Evolutionary conservation across 2,329 filamentous ascomycete genomes (phyloP), one percentile per base, ranked within the genome.

Genomic region (Neopestalotiopsis sp.): DNA sequence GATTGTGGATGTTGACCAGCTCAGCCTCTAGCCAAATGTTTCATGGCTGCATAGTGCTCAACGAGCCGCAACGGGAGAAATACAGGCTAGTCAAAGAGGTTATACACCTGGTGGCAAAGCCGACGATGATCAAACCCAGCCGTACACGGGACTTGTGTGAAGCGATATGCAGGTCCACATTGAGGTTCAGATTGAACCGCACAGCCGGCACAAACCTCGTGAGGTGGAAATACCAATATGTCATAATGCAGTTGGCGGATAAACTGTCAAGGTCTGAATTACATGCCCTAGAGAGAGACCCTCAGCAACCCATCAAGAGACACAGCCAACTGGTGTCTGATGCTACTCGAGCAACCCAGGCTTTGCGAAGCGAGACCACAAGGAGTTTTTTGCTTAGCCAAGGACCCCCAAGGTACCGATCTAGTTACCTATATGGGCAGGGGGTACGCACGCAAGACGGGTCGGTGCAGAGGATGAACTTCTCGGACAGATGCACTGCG

Each of bases 211-310:
- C 24, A 40, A 63, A 32, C 5, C 10, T 17, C 4, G n/a, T 45
- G 24, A 53, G 53, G 28, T 24, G 38, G 34, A 38, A 59, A 56
- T 28, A 28, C 7, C 12, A 14, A 28, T n/a, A 72, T 74, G 71
- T 66, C 68, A 72, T 71, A 70, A 73, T 75, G 65, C 71, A 71
- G 74, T 71, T 70, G 70, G 74, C 73, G 75, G 76, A 70, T 77
- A 77, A 77, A 76, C 68, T 73, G 66, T 57, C 20, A 61, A 62
- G 7, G 24, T 13, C 28, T 56, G 42, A 49, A 24, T 34, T 9
- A 56, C 17, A 24, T 34, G 6, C 34, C 34, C 6, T 38, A 5
- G 10, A 38, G 34, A 17, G 45, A 53, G 17, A 17, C 34, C 34
- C 34, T 53, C 20, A 20, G 9, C 24, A 5, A 49, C 20, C 13